Conservation (phyloP, 192 early-diverging fungal genomes). For the Podila verticillata region DNA sequence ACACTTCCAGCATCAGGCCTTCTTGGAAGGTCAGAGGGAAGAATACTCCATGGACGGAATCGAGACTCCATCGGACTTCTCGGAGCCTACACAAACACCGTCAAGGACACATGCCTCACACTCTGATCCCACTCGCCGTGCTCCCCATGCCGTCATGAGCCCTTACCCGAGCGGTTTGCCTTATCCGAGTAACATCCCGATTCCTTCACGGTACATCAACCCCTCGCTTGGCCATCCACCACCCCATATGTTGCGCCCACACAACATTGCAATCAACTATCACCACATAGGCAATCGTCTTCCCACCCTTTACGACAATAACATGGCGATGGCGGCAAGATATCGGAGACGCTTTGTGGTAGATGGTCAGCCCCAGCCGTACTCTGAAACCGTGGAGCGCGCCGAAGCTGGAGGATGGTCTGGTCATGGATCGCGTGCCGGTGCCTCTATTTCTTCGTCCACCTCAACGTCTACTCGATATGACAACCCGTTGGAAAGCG, state of each 20-base stretch:
- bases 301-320: background rate
- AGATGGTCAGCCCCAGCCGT: background rate
- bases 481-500: background rate
- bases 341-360: background rate
- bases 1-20: too few relatives aligned
- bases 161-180: background rate
- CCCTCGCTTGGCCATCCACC: conserved; percentile 14
- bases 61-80: background rate
- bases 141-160: background rate
- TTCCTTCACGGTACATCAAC: conserved; percentile 30
- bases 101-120: background rate
- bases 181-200: conserved; percentile 27
- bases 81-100: background rate
- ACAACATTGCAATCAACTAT: conserved; percentile 3
- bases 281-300: background rate
- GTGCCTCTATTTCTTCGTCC: background rate
- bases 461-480: background rate
- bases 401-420: conserved; percentile 32
- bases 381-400: conserved; percentile 34
- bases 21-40: background rate
- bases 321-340: background rate
- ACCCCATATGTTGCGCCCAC: conserved; percentile 2
- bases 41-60: background rate
- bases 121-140: background rate
- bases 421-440: background rate